Conservation (phyloP, 2,329 filamentous ascomycete genomes). For the Lecanicillium sp. region DNA sequence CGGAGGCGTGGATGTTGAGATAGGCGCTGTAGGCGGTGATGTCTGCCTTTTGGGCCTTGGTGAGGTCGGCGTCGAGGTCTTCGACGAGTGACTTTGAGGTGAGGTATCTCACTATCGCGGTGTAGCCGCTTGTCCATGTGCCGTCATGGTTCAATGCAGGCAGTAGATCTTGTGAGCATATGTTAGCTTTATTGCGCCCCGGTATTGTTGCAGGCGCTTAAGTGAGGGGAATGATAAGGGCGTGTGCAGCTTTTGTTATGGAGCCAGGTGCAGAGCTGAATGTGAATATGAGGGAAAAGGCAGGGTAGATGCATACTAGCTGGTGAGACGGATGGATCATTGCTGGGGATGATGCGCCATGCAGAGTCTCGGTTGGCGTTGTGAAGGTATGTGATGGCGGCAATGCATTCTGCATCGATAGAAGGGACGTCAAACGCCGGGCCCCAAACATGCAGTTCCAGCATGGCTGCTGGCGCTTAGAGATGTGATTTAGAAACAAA, state of each 20-base stretch:
- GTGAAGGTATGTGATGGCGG: slow-evolving; percentile 68
- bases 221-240: slow-evolving; percentile 6
- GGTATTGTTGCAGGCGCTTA: slow-evolving; percentile 7
- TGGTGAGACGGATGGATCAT: slow-evolving; percentile 62
- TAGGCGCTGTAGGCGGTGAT: slow-evolving; percentile 54
- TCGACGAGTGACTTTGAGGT: slow-evolving; percentile 23
- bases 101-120: slow-evolving; percentile 52
- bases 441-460: slow-evolving; percentile 81
- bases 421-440: slow-evolving; percentile 83
- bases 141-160: slow-evolving; percentile 45
- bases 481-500: slow-evolving; percentile 25
- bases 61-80: slow-evolving; percentile 31
- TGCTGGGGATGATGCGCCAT: slow-evolving; percentile 67
- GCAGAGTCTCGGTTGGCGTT: slow-evolving; percentile 47
- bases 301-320: slow-evolving; percentile 47
- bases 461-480: slow-evolving; percentile 16
- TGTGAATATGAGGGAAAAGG: neutral
- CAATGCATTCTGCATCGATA: slow-evolving; percentile 84
- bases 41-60: slow-evolving; percentile 35
- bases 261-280: neutral
- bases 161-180: slow-evolving; percentile 35
- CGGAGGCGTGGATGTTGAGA: slow-evolving; percentile 64
- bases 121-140: slow-evolving; percentile 52
- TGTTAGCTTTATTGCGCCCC: slow-evolving; percentile 2
- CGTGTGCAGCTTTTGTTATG: neutral